phyloP scores from a whole-genome alignment of 768 basidiomycete genomes.

The Termitomyces sp. region DNA sequence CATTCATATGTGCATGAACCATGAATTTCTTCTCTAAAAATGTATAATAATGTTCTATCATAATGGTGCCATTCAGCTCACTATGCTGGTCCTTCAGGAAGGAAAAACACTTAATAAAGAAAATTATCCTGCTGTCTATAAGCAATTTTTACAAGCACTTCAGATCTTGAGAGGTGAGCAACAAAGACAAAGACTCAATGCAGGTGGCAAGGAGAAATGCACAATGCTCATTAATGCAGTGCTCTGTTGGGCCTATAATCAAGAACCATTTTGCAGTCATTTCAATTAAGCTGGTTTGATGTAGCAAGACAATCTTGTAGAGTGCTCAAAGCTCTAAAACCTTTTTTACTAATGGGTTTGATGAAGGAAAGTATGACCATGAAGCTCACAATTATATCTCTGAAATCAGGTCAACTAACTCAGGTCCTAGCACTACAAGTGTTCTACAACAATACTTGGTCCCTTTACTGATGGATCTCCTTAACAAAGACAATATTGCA shows the following conservation, averaged over 20 bases:
- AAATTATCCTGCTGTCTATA: no score
- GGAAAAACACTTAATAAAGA: no score
- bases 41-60: no score
- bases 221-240: conserved; percentile 9
- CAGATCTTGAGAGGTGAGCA: background rate
- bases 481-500: conserved; percentile 1
- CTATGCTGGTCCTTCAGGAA: no score
- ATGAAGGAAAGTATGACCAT: background rate
- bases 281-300: background rate
- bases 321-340: background rate
- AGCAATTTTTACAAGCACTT: background rate
- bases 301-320: background rate
- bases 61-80: no score
- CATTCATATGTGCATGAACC: no score
- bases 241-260: conserved; percentile 17
- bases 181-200: background rate
- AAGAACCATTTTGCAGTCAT: conserved; percentile 11
- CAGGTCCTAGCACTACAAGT: background rate
- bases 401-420: background rate
- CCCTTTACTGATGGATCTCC: background rate
- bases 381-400: background rate
- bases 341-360: background rate
- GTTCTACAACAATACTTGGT: background rate
- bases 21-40: no score
- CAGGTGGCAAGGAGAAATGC: background rate